phyloP scores from a whole-genome alignment of 208 protist genomes.

The Acanthamoeba divionensis region DNA sequence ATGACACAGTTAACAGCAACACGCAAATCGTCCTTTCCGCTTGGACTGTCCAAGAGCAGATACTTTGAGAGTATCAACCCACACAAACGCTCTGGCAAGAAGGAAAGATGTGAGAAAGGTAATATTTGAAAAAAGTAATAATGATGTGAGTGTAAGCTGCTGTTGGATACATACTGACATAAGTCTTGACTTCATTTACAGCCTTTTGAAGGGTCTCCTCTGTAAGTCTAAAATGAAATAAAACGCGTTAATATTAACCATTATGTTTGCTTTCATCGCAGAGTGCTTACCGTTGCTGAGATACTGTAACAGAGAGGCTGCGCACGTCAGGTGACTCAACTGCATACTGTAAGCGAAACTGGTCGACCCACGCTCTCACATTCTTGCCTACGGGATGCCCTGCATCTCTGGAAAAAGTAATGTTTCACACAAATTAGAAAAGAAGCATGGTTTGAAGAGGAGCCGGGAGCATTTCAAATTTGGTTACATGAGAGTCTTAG shows the following conservation, averaged over 20 bases:
- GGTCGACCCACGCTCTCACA: not conserved
- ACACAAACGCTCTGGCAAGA: not conserved
- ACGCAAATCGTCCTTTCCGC: not conserved
- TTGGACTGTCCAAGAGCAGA: not conserved
- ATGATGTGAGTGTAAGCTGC: not conserved
- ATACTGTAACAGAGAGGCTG: not conserved
- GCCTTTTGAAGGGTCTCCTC: slow-evolving; percentile 46
- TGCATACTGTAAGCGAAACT: slow-evolving; percentile 17
- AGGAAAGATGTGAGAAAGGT: not conserved
- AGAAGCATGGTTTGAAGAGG: no score
- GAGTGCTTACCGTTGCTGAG: not conserved
- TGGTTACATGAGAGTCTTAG: slow-evolving; percentile 6
- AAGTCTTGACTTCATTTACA: slow-evolving; percentile 15
- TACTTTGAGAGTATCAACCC: slow-evolving; percentile 7
- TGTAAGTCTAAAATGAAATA: not conserved
- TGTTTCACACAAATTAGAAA: no score
- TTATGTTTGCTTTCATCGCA: no score
- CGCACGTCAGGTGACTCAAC: slow-evolving; percentile 44
- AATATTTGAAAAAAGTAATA: no score
- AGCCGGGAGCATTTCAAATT: not conserved
- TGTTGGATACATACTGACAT: not conserved
- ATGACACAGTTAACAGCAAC: not conserved
- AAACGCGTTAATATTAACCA: no score
- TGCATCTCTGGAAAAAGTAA: no score
- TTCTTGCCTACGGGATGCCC: slow-evolving; percentile 35